Base-by-base conservation (phyloP, 176 grass and related monocot species). In the Eremochloa ophiuroides region DNA sequence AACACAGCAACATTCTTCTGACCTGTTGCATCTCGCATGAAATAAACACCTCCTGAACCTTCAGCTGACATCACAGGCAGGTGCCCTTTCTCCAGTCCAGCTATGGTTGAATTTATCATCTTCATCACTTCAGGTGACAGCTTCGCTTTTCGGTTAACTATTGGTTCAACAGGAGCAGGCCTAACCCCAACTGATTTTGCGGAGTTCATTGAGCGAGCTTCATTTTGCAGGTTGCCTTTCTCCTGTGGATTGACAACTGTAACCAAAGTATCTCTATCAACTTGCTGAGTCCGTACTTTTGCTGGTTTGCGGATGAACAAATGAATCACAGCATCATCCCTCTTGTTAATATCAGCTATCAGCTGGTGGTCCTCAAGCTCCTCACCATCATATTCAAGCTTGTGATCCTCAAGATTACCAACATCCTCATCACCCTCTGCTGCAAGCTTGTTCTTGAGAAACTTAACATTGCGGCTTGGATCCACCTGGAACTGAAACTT, bases 31-130 rank as follows among this genome's bases (percentile, higher is more conserved):
- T 93, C 91, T n/a, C 59, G 80, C 94, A 97, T 89, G 77, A 97
- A 91, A 65, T 97, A 97, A 34, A 83, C 91, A 18, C 94, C 94
- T 18, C 94, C 91, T 33, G 88, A 84, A 22, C 94, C 94, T 83
- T 97, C 91, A 55, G 80, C 84, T 84, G 88, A 89, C 91, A 97
- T 85, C 44, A 89, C 66, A 53, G 91, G 88, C 26, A 43, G 29
- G 72, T 89, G 42, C 4, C 91, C 91, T 26, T 81, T 89, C 34
- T 93, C 84, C 34, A 97, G 68, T 31, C 91, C 91, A 75, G 48
- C 83, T 56, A 80, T 59, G 2, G 75, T 58, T 39, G 81, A 82
- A 30, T 59, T n/a, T 33, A 95, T 74, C 87, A 95, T 92, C 55
- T 81, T 59, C 69, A 80, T 71, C 56, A 95, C 81, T 27, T 75